These are phyloP conservation scores for Celoporthe dispersa DNA, from an alignment of 2,329 filamentous ascomycete genomes.

Conservation along the genomic window DNA sequence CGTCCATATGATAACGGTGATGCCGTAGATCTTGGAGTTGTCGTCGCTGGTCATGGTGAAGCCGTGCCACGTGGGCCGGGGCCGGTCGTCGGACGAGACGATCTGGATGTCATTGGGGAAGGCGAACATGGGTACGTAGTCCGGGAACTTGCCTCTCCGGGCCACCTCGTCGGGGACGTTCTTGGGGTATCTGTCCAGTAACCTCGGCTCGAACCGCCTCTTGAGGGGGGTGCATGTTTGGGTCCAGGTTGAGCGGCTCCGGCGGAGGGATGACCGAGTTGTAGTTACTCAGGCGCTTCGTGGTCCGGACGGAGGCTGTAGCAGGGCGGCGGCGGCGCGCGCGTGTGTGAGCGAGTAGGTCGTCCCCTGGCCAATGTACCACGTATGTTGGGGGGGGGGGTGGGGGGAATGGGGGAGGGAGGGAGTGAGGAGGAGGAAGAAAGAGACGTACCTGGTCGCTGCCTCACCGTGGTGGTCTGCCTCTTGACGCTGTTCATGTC, in stretches of 20 bases:
- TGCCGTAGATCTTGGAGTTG: conserved; percentile 88
- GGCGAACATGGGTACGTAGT: conserved; percentile 99
- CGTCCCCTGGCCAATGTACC: conserved; percentile 32
- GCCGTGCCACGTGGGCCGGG: conserved; percentile 96
- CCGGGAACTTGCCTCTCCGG: conserved; percentile 84
- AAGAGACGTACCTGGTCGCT: conserved; percentile 70
- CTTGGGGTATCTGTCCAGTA: conserved; percentile 92
- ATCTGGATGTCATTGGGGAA: conserved; percentile 98
- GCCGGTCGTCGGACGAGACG: conserved; percentile 90
- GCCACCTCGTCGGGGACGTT: conserved; percentile 79
- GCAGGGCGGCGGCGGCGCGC: conserved; percentile 13
- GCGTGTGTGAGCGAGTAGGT: conserved; percentile 37
- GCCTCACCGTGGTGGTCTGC: conserved; percentile 75
- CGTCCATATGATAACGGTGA: conserved; percentile 91
- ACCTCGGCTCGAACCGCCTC: conserved; percentile 91
- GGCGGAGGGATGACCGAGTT: conserved; percentile 96
- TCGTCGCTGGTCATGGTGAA: conserved; percentile 97
- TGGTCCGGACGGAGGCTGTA: conserved; percentile 70
- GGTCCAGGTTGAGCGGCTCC: conserved; percentile 85
- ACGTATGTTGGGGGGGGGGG: conserved; percentile 15
- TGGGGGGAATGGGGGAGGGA: background rate
- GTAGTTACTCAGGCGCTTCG: conserved; percentile 91
- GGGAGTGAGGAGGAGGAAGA: conserved; percentile 29
- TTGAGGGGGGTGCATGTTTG: conserved; percentile 95
- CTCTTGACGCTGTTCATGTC: conserved; percentile 96